Base-by-base conservation (phyloP, 2,329 filamentous ascomycete genomes). In the Pezicula neosporulosa region DNA sequence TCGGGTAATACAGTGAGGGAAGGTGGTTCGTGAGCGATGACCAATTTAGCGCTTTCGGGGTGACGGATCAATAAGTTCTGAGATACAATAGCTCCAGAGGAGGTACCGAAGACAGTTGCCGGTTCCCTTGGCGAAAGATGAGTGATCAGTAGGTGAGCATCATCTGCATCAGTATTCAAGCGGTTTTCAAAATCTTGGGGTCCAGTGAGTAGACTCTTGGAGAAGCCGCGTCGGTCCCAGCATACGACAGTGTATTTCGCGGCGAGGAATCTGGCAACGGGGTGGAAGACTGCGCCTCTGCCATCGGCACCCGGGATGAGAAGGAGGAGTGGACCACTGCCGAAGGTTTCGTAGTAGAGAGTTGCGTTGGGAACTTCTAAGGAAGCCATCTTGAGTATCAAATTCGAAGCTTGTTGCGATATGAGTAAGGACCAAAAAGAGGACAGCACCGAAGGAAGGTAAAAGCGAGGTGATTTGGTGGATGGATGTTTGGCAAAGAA, bases 291-390 rank as follows among this genome's bases (percentile, higher is more conserved):
- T 15, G 61, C 57, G 5, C 55, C 56, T 16, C 53, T 53, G 15
- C 67, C 66, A 33, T 64, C 59, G 21, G 61, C 66, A 37, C 66
- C 66, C 18, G 63, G 58, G 38, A 69, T 66, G n/a, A 62, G 54
- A 36, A 68, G 51, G 10, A 68, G 54, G 5, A 65, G 48, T 5
- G 66, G 66, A 3, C 63, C 63, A 18, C 44, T 52, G 18, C 66
- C 66, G n/a, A 57, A 45, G 21, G 52, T 57, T 30, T 66, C 57
- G 51, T 68, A 68, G 53, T 62, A 57, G 15, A 68, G 56, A 5
- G 35, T 52, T n/a, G 65, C 64, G 21, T 59, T 60, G 6, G 59
- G 55, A 6, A 66, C 61, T 37, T 54, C 21, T 18, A 46, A n/a
- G 13, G 24, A 36, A 15, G 44, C 33, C 49, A 54, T 43, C 6